These are phyloP conservation scores for Carex parvula DNA, from an alignment of 176 grass and related monocot species.

Conservation along the genomic window DNA sequence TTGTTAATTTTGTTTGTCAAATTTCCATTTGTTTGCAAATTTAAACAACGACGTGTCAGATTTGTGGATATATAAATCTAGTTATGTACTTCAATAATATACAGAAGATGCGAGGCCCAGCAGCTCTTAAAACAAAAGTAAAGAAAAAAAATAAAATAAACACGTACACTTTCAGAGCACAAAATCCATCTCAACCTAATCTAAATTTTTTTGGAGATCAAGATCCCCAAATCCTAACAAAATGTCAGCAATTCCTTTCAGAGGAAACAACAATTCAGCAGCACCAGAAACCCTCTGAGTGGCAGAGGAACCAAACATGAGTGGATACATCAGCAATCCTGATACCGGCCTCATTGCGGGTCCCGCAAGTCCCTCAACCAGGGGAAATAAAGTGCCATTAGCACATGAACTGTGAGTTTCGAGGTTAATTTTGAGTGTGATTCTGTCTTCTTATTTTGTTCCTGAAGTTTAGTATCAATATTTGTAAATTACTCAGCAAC, in stretches of 20 bases:
- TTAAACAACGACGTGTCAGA: neutral
- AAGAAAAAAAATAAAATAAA: neutral
- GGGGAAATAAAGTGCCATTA: slow-evolving; percentile 45
- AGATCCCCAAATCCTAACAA: neutral
- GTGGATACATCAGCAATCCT: slow-evolving; percentile 21
- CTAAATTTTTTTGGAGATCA: neutral
- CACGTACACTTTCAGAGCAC: neutral
- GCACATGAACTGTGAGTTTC: slow-evolving; percentile 40
- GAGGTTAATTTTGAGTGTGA: neutral
- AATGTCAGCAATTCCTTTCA: neutral
- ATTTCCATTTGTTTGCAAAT: neutral
- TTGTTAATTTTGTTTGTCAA: neutral
- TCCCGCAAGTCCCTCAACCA: neutral
- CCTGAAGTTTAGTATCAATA: neutral
- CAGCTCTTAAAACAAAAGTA: neutral
- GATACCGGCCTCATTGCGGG: neutral
- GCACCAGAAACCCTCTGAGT: neutral
- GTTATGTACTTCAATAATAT: neutral
- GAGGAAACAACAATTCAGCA: neutral
- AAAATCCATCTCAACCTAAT: neutral
- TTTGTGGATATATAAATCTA: neutral
- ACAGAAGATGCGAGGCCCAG: too few relatives aligned
- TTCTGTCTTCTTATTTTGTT: neutral
- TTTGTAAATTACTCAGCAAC: neutral
- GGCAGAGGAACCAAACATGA: slow-evolving; percentile 15